phyloP scores from a whole-genome alignment of 139 green algal genomes.

The Chlamydomonas sphaeroides region DNA sequence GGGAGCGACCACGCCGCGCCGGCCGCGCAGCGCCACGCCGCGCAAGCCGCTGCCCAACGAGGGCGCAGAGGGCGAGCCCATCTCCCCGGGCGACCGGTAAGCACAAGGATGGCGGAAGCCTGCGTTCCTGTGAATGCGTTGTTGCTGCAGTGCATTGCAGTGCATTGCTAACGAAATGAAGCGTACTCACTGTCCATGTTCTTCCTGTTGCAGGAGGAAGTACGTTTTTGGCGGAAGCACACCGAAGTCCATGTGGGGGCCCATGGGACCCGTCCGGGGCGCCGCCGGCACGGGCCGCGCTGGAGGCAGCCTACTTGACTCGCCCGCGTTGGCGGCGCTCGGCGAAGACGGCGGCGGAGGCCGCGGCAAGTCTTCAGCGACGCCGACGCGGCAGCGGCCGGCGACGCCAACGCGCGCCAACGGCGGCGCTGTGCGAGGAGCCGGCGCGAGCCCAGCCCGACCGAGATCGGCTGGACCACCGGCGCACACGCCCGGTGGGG shows the following conservation, averaged over 20 bases:
- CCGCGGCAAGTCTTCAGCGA: neutral
- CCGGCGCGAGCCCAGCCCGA: no score
- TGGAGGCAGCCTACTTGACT: slow-evolving; percentile 15
- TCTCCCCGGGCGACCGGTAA: no score
- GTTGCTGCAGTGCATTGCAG: no score
- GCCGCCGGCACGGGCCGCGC: neutral
- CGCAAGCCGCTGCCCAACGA: no score
- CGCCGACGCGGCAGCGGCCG: slow-evolving; percentile 14
- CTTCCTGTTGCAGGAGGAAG: slow-evolving; percentile 20
- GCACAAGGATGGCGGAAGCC: no score
- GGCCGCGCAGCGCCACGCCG: slow-evolving; percentile 9
- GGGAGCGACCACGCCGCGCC: neutral
- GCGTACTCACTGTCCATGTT: no score
- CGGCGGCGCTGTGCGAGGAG: neutral
- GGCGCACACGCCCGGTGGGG: no score
- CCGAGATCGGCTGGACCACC: no score
- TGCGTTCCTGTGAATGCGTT: no score
- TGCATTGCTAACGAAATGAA: neutral
- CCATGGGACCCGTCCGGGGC: neutral
- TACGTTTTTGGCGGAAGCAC: slow-evolving; percentile 33
- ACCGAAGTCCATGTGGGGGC: slow-evolving; percentile 34
- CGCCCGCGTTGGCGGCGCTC: neutral
- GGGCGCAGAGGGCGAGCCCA: no score
- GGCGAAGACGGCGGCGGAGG: neutral
- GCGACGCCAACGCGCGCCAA: slow-evolving; percentile 9